A percentile compares a stretch with the other conserved stretches of the same genome.
Evolutionary conservation across 345 rosid species (phyloP).

Genomic region (Psidium friedrichsthalianum): DNA sequence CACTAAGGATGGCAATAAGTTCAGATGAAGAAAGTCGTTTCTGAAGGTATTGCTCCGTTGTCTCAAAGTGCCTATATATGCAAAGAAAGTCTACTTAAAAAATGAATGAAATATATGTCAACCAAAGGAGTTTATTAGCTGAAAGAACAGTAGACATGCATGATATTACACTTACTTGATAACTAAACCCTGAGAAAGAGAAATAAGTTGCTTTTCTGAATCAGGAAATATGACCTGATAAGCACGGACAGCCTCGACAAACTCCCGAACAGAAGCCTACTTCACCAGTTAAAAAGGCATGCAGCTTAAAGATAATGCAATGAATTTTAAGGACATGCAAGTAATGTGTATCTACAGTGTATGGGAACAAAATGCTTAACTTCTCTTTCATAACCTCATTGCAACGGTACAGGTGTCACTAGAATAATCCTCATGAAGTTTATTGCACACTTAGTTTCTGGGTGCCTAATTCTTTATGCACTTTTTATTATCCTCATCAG

Average conservation of each 20-base stretch:
- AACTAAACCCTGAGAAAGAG: conserved; percentile 63
- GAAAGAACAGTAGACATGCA: neutral
- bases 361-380: neutral
- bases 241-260: conserved; percentile 85
- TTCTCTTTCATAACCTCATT: neutral
- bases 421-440: neutral
- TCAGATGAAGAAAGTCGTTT: conserved; percentile 41
- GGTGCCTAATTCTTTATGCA: neutral
- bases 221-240: conserved; percentile 92
- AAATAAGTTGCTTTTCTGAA: conserved; percentile 71
- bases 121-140: neutral
- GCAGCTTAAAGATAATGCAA: neutral
- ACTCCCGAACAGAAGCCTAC: conserved; percentile 74
- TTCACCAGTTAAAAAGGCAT: conserved; percentile 2
- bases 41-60: conserved; percentile 43
- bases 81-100: neutral
- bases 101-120: neutral
- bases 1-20: conserved; percentile 53
- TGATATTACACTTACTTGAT: conserved; percentile 30
- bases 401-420: neutral
- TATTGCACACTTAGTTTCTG: neutral
- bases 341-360: neutral
- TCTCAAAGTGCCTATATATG: conserved; percentile 59
- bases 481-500: neutral
- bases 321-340: neutral